Evolutionary conservation across 2,329 filamentous ascomycete genomes (phyloP).

Genomic region (Fusarium heterosporum): DNA sequence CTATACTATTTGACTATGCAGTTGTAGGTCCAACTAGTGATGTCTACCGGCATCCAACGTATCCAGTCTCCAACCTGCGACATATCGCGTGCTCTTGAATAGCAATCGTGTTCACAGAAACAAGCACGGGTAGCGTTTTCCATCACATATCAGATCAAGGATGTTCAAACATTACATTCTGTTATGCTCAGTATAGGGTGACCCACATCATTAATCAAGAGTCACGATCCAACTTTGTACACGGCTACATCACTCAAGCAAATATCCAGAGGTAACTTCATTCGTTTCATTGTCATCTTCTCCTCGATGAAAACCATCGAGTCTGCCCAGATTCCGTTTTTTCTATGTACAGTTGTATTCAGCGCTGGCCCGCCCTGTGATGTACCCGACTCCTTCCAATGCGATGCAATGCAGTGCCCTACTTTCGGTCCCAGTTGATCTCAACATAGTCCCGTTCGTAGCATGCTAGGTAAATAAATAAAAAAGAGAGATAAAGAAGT

Average conservation of each 20-base stretch:
- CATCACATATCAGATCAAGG: background rate
- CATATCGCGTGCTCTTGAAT: slow-evolving; percentile 6
- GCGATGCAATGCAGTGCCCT: slow-evolving; percentile 42
- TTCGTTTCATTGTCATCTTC: slow-evolving; percentile 36
- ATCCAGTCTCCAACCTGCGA: slow-evolving; percentile 5
- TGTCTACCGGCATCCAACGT: background rate
- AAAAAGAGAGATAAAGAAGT: slow-evolving; percentile 9
- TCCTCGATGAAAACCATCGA: slow-evolving; percentile 14
- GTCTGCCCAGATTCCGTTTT: slow-evolving; percentile 44
- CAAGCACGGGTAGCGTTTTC: background rate
- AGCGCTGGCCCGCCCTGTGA: slow-evolving; percentile 44
- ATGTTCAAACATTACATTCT: slow-evolving; percentile 17
- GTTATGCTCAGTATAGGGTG: background rate
- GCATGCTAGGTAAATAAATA: slow-evolving; percentile 15
- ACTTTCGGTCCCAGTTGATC: slow-evolving; percentile 39
- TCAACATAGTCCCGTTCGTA: slow-evolving; percentile 35
- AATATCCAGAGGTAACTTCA: background rate
- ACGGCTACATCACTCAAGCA: background rate
- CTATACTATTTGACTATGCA: background rate
- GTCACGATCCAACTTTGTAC: background rate
- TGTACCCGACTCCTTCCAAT: slow-evolving; percentile 47
- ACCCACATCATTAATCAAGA: background rate
- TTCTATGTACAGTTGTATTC: slow-evolving; percentile 47
- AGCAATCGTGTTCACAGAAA: background rate
- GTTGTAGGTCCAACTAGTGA: background rate